phyloP scores from a whole-genome alignment of 2,329 filamentous ascomycete genomes.

The Cercospora zeae-maydis region DNA sequence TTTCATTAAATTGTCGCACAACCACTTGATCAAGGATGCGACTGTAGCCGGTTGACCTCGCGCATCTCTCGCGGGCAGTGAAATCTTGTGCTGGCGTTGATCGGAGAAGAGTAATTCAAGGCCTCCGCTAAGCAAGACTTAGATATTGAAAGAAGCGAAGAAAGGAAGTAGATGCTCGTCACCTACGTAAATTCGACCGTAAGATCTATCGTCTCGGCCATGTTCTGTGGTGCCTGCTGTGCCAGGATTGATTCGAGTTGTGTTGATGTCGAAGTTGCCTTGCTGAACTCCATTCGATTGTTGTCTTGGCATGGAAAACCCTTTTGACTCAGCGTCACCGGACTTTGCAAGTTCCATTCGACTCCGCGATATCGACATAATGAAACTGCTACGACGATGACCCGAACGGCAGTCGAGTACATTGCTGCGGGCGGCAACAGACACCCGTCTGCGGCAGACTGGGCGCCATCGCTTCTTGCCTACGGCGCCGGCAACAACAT shows the following conservation, averaged over 20 bases:
- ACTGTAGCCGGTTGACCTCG: conserved; percentile 64
- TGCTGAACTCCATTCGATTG: not conserved
- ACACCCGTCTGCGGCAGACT: conserved; percentile 85
- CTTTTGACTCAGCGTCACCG: not conserved
- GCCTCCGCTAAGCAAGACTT: conserved; percentile 60
- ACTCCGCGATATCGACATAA: conserved; percentile 1
- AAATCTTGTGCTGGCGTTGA: conserved; percentile 67
- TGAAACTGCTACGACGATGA: conserved; percentile 6
- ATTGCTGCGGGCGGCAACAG: conserved; percentile 83
- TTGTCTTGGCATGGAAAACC: conserved; percentile 5
- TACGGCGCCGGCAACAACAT: conserved; percentile 88
- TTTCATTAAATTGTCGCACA: conserved; percentile 79
- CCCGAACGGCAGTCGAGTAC: conserved; percentile 37
- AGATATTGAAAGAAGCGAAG: not conserved
- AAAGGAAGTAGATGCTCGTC: not conserved
- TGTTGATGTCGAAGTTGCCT: not conserved
- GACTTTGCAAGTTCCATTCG: not conserved
- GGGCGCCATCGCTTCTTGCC: conserved; percentile 70
- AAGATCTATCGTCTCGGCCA: conserved; percentile 49
- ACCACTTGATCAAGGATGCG: conserved; percentile 70
- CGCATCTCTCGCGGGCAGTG: conserved; percentile 61
- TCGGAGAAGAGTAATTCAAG: conserved; percentile 92
- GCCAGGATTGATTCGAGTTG: not conserved
- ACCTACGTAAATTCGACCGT: conserved; percentile 71
- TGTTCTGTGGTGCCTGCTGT: conserved; percentile 10